Conservation (phyloP, 2,329 filamentous ascomycete species). For the Pseudogymnoascus verrucosus region DNA sequence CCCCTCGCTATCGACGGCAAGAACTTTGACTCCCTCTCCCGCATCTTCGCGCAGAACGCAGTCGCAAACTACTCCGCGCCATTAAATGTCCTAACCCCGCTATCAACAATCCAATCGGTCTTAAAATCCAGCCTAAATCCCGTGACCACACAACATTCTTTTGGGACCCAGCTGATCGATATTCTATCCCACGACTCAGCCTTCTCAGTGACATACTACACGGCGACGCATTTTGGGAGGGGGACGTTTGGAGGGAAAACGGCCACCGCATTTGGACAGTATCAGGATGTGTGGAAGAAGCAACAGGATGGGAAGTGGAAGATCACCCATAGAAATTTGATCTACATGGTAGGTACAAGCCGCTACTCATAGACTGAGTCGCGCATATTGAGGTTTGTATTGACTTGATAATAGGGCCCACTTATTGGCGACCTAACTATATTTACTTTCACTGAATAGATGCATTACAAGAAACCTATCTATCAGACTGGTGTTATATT, state of each 20-base stretch:
- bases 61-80: slow-evolving; percentile 18
- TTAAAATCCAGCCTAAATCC: slow-evolving; percentile 9
- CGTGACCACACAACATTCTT: background rate
- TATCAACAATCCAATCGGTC: slow-evolving; percentile 9
- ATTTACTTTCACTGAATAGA: background rate
- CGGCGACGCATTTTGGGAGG: slow-evolving; percentile 2
- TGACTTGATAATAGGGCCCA: background rate
- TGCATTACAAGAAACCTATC: too few species aligned
- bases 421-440: background rate
- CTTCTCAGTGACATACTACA: background rate
- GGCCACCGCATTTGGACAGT: background rate
- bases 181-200: background rate
- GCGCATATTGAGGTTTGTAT: too few species aligned
- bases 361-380: too few species aligned
- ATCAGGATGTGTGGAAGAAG: slow-evolving; percentile 3
- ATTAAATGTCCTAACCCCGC: slow-evolving; percentile 11
- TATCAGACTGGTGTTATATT: too few species aligned
- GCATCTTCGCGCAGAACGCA: slow-evolving; percentile 15
- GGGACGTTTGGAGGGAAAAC: background rate
- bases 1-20: slow-evolving; percentile 18
- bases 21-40: slow-evolving; percentile 14
- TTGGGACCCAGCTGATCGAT: background rate
- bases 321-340: background rate
- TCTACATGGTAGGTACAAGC: background rate
- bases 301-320: background rate